These are phyloP conservation scores for Corymbia calophylla DNA, from an alignment of 441 rosid species.

Conservation along the genomic window DNA sequence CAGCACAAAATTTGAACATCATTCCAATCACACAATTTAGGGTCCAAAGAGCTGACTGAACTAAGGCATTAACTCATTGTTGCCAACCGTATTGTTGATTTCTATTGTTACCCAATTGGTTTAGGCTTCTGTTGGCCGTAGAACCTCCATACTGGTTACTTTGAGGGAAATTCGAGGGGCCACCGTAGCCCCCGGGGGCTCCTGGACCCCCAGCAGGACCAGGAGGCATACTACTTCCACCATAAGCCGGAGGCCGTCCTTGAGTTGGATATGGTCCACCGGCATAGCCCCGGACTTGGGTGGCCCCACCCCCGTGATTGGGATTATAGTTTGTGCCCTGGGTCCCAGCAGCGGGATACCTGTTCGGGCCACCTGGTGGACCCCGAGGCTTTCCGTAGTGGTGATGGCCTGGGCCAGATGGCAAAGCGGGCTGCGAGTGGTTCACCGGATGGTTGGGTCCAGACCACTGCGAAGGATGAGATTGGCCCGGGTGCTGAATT, in stretches of 20 bases:
- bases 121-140: conserved; percentile 6
- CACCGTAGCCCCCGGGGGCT: conserved; percentile 11
- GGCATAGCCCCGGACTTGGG: conserved; percentile 41
- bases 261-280: conserved; percentile 43
- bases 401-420: conserved; percentile 59
- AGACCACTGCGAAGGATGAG: conserved; percentile 56
- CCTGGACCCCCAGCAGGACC: conserved; percentile 3
- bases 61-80: not conserved
- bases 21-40: not conserved
- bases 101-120: conserved; percentile 14
- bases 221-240: conserved; percentile 23
- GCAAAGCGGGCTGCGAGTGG: conserved; percentile 55
- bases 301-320: conserved; percentile 38
- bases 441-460: conserved; percentile 75
- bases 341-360: conserved; percentile 57
- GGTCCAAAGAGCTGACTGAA: not conserved
- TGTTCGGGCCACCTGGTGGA: conserved; percentile 63
- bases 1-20: not conserved
- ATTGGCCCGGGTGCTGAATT: conserved; percentile 74
- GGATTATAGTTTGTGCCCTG: conserved; percentile 60
- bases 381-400: conserved; percentile 66
- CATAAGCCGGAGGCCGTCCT: conserved; percentile 20
- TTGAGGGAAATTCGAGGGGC: conserved; percentile 14
- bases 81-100: conserved; percentile 29
- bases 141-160: conserved; percentile 9